Evolutionary conservation across 2,329 filamentous ascomycete species (phyloP), one percentile per base, ranked within the genome.

Genomic region (Atkinsonella hypoxylon): DNA sequence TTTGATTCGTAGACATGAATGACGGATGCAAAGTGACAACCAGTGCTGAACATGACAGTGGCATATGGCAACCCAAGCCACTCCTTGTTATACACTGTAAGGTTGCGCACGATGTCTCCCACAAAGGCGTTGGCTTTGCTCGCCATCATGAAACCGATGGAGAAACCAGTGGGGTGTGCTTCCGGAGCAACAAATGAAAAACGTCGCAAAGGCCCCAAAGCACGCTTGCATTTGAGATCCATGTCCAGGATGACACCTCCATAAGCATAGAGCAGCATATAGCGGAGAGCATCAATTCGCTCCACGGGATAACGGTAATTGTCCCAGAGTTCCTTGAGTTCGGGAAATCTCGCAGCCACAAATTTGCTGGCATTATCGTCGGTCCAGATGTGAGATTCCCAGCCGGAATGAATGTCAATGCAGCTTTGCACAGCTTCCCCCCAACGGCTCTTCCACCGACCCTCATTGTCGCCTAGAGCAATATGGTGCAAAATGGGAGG

Each of bases 231-330:
- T 22, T 65, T 59, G 13, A 71, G 62, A 47, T 58, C 56, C 56
- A 58, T 58, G 42, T 58, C 56, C 42, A 58, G 53, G 13, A 58
- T 55, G 4, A 57, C 56, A 45, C 56, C 56, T 64, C 68, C 60
- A 65, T 66, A 57, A 65, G 67, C 55, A 41, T 56, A 57, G 12
- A 58, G 45, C 4, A 67, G 57, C 59, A 67, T 63, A 67, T 87
- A 88, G 46, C 83, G 75, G 54, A 87, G 83, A 10, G 82, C 73
- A 59, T 87, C 83, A 42, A 83, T 81, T 53, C 82, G 78, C 64
- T 87, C 81, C 49, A 88, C 85, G 2, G 81, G 81, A 60, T 82
- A 83, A 30, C 70, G 73, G 66, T 87, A 87, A 55, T 73, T 74
- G 32, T 57, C 51, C 56, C 56, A 58, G 39, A 56, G 52, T 7